Conservation (phyloP, 2,329 filamentous ascomycete species). For the Drechslerella coelobrocha region DNA sequence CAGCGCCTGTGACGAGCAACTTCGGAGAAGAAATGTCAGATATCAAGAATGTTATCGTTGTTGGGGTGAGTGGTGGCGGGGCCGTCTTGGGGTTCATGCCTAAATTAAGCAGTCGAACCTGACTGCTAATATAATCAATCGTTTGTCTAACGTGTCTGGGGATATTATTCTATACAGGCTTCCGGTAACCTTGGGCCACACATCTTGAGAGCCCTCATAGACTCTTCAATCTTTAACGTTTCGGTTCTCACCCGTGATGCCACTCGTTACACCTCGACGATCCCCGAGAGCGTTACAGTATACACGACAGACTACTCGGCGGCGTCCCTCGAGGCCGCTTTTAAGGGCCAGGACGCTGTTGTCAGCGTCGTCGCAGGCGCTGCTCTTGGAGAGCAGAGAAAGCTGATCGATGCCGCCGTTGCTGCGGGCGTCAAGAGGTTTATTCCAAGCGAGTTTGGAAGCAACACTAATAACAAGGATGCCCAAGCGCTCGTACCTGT, state of each 20-base stretch:
- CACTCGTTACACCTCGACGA: constrained; percentile 3
- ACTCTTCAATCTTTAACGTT: constrained; percentile 29
- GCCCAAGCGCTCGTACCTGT: constrained; percentile 32
- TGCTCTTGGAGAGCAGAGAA: constrained; percentile 60
- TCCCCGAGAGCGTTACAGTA: constrained; percentile 19
- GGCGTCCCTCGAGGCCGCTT: constrained; percentile 63
- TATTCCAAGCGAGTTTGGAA: constrained; percentile 67
- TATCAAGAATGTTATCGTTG: constrained; percentile 44
- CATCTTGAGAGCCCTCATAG: constrained; percentile 24
- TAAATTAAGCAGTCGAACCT: too few relatives aligned
- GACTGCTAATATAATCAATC: too few relatives aligned
- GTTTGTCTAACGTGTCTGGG: too few relatives aligned
- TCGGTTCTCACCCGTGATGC: constrained; percentile 22
- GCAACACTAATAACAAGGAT: constrained; percentile 55
- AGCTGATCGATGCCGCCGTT: constrained; percentile 67
- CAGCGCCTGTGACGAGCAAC: too few relatives aligned
- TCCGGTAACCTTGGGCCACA: constrained; percentile 31
- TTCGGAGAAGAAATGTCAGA: constrained; percentile 25
- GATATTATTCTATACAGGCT: constrained; percentile 14
- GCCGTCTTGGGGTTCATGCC: background rate
- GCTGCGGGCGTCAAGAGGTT: constrained; percentile 68
- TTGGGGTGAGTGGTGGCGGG: constrained; percentile 23
- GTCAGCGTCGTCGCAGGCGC: constrained; percentile 60
- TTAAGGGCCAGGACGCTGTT: constrained; percentile 68
- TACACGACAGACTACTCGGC: constrained; percentile 61